Evolutionary conservation across 129 eudicot genomes (phyloP).

Genomic region (Chrysanthemum seticuspe): DNA sequence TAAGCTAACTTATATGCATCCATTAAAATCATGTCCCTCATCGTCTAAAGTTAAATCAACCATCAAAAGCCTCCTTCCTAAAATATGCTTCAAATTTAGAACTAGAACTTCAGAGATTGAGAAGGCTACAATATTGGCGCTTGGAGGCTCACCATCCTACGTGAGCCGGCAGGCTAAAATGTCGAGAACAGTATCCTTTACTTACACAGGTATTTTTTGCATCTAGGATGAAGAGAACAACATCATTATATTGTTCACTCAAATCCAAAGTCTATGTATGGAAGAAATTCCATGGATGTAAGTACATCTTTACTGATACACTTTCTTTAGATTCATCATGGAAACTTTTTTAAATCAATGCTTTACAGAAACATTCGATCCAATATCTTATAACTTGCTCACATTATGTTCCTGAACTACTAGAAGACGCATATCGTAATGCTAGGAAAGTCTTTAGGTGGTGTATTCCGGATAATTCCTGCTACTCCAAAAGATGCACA

Average conservation of each 20-base stretch:
- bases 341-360: no score
- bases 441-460: constrained; percentile 55
- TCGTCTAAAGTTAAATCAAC: constrained; percentile 50
- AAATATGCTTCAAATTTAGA: constrained; percentile 66
- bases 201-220: constrained; percentile 45
- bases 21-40: constrained; percentile 39
- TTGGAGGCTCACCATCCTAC: constrained; percentile 70
- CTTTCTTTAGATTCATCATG: no score
- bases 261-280: constrained; percentile 85
- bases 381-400: no score
- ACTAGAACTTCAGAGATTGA: constrained; percentile 71
- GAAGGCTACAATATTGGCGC: constrained; percentile 72
- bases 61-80: constrained; percentile 69
- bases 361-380: no score
- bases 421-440: constrained; percentile 57
- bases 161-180: constrained; percentile 37
- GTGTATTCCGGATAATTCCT: constrained; percentile 52
- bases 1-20: no score
- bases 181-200: constrained; percentile 56
- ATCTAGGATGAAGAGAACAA: constrained; percentile 44
- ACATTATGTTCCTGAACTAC: constrained; percentile 69
- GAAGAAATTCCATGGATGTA: constrained; percentile 48
- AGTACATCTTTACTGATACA: constrained; percentile 21
- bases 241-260: constrained; percentile 81
- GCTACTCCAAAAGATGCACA: constrained; percentile 46